Conservation (phyloP, 352 stramenopile genomes). For the Elongisporangium senticosum region DNA sequence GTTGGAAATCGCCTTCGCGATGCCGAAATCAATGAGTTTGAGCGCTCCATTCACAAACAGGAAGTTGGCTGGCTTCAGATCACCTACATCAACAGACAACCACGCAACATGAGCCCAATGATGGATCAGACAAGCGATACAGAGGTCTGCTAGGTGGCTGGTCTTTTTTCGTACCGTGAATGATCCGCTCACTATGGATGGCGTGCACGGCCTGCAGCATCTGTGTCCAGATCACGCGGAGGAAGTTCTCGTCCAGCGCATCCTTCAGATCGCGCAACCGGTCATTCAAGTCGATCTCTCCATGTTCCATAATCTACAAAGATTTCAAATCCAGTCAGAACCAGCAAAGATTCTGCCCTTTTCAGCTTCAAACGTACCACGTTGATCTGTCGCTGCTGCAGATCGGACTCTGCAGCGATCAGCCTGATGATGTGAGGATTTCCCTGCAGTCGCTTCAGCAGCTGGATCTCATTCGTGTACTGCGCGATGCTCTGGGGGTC, state of each 20-base stretch:
- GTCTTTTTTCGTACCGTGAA: constrained; percentile 53
- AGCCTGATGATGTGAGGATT: constrained; percentile 96
- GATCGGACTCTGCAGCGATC: constrained; percentile 92
- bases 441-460: constrained; percentile 90
- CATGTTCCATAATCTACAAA: constrained; percentile 93
- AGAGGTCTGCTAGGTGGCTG: not conserved
- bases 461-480: constrained; percentile 97
- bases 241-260: constrained; percentile 94
- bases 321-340: not conserved
- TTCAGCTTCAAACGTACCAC: constrained; percentile 29
- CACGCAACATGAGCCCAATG: constrained; percentile 9
- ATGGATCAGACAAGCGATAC: not conserved
- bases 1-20: constrained; percentile 96
- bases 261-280: constrained; percentile 81
- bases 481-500: constrained; percentile 89
- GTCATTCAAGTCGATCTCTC: constrained; percentile 96
- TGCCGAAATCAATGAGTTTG: constrained; percentile 98
- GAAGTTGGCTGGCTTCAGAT: constrained; percentile 97
- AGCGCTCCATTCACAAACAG: constrained; percentile 94
- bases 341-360: not conserved
- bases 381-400: constrained; percentile 64
- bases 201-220: constrained; percentile 97
- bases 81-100: constrained; percentile 31
- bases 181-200: constrained; percentile 95
- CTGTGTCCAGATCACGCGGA: constrained; percentile 98